Evolutionary conservation across 2,329 filamentous ascomycete genomes (phyloP), one percentile per base, ranked within the genome.

Genomic region (Calonectria pteridis): DNA sequence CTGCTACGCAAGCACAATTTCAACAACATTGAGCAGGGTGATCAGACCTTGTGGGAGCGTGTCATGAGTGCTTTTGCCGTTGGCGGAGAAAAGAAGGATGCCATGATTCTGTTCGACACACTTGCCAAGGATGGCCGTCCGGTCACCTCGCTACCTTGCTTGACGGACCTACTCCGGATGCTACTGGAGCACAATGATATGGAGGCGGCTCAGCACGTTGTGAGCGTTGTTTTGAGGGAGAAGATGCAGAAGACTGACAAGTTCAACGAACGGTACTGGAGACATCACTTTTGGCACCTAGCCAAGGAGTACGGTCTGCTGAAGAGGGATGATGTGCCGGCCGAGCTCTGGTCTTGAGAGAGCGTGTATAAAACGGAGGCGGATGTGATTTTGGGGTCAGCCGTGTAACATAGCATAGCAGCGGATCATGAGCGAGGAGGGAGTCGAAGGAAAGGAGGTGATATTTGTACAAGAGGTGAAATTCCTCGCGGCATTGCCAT

Each of bases 1-100:
- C 85, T 96, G 4, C 90, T 95, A 26, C 84, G 86, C 28, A 90
- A 94, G 80, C 86, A 88, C 72, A 84, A 90, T 29, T 84, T 89
- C 74, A 76, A 69, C 2, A 77, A 70, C 72, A 78, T 84, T 62
- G 66, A 73, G 7, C 75, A 81, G 62, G 84, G 84, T 68, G 93
- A 95, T 82, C 87, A 88, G 74, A 88, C 92, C 18, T 91, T 95
- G 77, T 95, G 92, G 88, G 93, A 94, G 82, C 89, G 92, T 67
- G 87, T 93, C 74, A 89, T 95, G 75, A 90, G 91, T 80, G 93
- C 93, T 1, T 94, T 93, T 81, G 90, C 93, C 10, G 77, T 83
- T 16, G 83, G 85, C 13, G 89, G 89, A 58, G 87, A 92, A 72
- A 84, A 88, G 0, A 82, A 82, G 40, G 85, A 83, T 37, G 90